Evolutionary conservation across 345 rosid species (phyloP).

Genomic region (Geranium rotundifolium): DNA sequence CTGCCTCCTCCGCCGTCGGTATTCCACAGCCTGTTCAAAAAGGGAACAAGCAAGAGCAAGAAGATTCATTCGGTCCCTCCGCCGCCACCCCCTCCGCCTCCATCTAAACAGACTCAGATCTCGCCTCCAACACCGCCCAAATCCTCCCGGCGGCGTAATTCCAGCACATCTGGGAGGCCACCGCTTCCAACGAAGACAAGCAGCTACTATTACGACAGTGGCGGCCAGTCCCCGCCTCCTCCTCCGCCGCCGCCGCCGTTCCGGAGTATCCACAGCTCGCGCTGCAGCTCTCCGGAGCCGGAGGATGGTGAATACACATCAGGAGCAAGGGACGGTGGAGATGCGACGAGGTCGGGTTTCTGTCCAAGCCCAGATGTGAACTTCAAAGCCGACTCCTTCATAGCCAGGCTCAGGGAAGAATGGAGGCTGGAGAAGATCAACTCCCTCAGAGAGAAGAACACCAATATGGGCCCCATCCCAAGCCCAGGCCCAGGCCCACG

Average conservation of each 20-base stretch:
- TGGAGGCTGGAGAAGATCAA: constrained; percentile 77
- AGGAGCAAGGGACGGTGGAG: constrained; percentile 19
- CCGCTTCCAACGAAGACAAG: too few species aligned
- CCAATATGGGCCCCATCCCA: constrained; percentile 12
- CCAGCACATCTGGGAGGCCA: constrained; percentile 7
- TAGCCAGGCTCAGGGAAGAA: constrained; percentile 64
- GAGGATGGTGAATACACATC: constrained; percentile 24
- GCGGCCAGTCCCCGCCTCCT: constrained; percentile 30
- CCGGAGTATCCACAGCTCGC: constrained; percentile 46
- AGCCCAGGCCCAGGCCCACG: neutral
- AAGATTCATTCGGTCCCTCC: constrained; percentile 42
- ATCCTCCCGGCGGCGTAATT: constrained; percentile 10
- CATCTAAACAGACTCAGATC: neutral
- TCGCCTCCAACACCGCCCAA: constrained; percentile 7
- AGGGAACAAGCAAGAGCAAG: constrained; percentile 42
- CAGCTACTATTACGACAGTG: too few species aligned
- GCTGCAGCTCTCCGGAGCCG: constrained; percentile 52
- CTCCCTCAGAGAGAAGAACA: constrained; percentile 41
- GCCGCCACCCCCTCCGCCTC: constrained; percentile 18
- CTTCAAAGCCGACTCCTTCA: constrained; percentile 65
- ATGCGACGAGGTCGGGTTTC: constrained; percentile 7
- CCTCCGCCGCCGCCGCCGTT: constrained; percentile 68
- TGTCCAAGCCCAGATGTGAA: constrained; percentile 88
- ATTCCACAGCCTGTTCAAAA: constrained; percentile 51
- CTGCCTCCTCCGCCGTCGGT: constrained; percentile 58